Evolutionary conservation across 2,329 filamentous ascomycete genomes (phyloP).

Genomic region (Nannizzia gypsea): DNA sequence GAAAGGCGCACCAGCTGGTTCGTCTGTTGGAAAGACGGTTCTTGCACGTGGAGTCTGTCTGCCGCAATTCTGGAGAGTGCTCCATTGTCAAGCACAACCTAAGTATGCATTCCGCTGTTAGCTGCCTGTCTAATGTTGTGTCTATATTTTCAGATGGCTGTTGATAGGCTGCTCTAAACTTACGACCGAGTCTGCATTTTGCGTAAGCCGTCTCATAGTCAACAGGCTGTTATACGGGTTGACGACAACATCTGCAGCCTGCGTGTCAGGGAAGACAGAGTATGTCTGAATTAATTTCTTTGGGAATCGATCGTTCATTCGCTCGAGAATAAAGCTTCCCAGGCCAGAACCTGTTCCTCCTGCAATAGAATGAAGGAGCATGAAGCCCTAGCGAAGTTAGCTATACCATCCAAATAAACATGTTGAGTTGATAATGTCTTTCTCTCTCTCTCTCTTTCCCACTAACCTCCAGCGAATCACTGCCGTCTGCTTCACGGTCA

Average conservation of each 20-base stretch:
- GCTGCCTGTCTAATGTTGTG: conserved; percentile 6
- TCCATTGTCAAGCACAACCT: conserved; percentile 86
- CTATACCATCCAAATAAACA: conserved; percentile 4
- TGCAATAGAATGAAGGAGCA: conserved; percentile 96
- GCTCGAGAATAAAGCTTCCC: conserved; percentile 85
- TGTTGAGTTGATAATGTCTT: too few relatives aligned
- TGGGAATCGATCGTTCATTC: conserved; percentile 91
- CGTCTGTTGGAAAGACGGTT: conserved; percentile 92
- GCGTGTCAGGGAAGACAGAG: conserved; percentile 92
- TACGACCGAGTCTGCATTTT: conserved; percentile 92
- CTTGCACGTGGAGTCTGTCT: conserved; percentile 85
- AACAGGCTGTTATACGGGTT: conserved; percentile 97
- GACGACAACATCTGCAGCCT: conserved; percentile 83
- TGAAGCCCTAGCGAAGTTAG: conserved; percentile 58
- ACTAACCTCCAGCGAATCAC: conserved; percentile 77
- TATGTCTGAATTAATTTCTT: conserved; percentile 99
- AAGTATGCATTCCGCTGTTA: conserved; percentile 14
- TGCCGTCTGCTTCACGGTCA: conserved; percentile 93
- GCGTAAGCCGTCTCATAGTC: conserved; percentile 76
- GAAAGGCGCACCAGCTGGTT: conserved; percentile 68
- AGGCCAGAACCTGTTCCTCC: conserved; percentile 94
- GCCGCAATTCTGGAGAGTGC: conserved; percentile 88
- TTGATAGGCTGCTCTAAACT: conserved; percentile 16
- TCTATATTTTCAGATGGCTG: not conserved
- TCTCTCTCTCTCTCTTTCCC: too few relatives aligned